These are phyloP conservation scores for Vinca minor DNA, from an alignment of 257 asterid genomes.

Conservation along the genomic window DNA sequence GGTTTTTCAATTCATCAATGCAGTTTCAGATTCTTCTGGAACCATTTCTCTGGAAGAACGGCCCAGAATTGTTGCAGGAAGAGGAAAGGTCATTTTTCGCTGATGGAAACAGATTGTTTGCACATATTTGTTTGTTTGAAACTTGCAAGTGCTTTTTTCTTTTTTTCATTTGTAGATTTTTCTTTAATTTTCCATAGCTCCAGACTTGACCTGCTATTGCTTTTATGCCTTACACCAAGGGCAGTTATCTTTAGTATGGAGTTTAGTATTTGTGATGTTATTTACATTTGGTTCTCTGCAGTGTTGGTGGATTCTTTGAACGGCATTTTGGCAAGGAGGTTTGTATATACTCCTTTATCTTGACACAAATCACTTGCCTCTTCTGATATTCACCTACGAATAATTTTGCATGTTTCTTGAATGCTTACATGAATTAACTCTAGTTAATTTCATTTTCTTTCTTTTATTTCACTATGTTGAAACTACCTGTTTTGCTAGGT, in stretches of 20 bases:
- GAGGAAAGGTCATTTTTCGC: conserved; percentile 53
- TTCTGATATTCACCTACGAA: background rate
- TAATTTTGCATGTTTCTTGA: conserved; percentile 3
- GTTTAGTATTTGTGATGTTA: background rate
- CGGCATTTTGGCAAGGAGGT: conserved; percentile 99
- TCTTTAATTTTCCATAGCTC: background rate
- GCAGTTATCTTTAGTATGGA: background rate
- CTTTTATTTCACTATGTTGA: background rate
- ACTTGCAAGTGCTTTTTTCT: too few species aligned
- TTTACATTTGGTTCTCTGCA: conserved; percentile 28
- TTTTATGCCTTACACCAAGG: background rate
- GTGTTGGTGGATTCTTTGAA: conserved; percentile 82
- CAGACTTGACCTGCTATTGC: background rate
- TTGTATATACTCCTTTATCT: conserved; percentile 12
- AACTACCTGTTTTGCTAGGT: conserved; percentile 34
- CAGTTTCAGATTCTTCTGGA: conserved; percentile 77
- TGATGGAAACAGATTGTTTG: background rate
- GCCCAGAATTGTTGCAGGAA: conserved; percentile 25
- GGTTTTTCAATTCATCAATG: conserved; percentile 9
- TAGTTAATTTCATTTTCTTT: background rate
- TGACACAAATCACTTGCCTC: conserved; percentile 3
- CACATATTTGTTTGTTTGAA: background rate
- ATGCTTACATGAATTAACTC: background rate
- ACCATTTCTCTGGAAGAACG: conserved; percentile 78
- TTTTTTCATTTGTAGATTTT: background rate